Evolutionary conservation across 768 basidiomycete genomes (phyloP).

Genomic region (Leccinellum rugosiceps): DNA sequence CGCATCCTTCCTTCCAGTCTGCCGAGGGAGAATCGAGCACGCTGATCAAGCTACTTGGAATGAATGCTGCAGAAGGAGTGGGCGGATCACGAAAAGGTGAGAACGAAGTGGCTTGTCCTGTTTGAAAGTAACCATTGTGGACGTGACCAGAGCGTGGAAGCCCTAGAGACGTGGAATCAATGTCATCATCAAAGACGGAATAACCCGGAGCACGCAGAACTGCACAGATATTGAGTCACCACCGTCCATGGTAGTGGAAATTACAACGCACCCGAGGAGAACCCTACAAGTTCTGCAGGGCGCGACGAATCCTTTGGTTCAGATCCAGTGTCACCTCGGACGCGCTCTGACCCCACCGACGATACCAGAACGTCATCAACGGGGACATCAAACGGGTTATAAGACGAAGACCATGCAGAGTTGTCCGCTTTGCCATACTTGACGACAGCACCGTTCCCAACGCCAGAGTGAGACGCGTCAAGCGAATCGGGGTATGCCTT

Average conservation of each 20-base stretch:
- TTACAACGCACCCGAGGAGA: conserved; percentile 31
- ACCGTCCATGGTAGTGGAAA: conserved; percentile 14
- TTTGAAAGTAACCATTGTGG: conserved; percentile 14
- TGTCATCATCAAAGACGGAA: conserved; percentile 39
- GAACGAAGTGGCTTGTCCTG: conserved; percentile 35
- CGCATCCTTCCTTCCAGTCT: conserved; percentile 43
- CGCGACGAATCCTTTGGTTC: conserved; percentile 14
- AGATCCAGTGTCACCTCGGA: conserved; percentile 5
- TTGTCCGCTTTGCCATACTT: conserved; percentile 15
- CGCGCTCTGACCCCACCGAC: conserved; percentile 10
- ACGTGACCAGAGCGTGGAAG: conserved; percentile 8
- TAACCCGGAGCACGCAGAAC: conserved; percentile 37
- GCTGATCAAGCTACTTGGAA: conserved; percentile 51
- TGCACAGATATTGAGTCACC: conserved; percentile 11
- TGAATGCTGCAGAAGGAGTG: conserved; percentile 44
- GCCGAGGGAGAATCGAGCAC: conserved; percentile 51
- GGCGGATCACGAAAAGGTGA: conserved; percentile 51
- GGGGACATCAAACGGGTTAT: conserved; percentile 30
- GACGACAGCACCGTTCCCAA: conserved; percentile 5
- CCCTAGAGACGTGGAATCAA: conserved; percentile 20
- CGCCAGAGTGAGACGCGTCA: conserved; percentile 3
- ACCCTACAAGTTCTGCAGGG: conserved; percentile 29
- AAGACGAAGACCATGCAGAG: conserved; percentile 25
- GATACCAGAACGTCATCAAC: conserved; percentile 19
- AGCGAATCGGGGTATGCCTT: conserved; percentile 31